Conservation (phyloP, 495 filamentous ascomycete species). For the Penicillium diatomitis region DNA sequence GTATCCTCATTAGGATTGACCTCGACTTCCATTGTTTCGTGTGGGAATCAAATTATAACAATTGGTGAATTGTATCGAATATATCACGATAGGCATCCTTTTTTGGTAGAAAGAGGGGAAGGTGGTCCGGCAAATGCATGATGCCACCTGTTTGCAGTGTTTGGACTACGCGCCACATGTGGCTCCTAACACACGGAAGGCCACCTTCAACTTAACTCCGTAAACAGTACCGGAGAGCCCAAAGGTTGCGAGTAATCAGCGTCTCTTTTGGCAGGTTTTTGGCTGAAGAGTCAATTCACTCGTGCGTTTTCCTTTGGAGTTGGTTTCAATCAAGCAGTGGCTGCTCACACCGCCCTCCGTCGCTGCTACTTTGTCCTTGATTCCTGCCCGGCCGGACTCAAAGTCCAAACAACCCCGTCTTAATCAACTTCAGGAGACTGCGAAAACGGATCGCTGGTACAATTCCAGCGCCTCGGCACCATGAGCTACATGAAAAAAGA, state of each 20-base stretch:
- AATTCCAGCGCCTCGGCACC: slow-evolving; percentile 30
- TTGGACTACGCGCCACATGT: slow-evolving; percentile 25
- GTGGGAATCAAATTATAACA: neutral
- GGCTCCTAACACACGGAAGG: slow-evolving; percentile 38
- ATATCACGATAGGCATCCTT: neutral
- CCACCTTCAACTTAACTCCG: slow-evolving; percentile 39
- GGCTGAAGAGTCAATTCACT: neutral
- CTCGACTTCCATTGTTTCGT: slow-evolving; percentile 65
- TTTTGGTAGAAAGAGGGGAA: neutral
- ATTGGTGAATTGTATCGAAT: neutral
- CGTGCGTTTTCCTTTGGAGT: slow-evolving; percentile 6
- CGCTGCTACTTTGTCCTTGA: slow-evolving; percentile 21
- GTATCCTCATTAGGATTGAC: slow-evolving; percentile 96
- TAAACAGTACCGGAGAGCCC: slow-evolving; percentile 19
- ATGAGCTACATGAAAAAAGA: slow-evolving; percentile 99
- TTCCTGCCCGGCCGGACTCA: slow-evolving; percentile 12
- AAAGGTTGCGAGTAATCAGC: slow-evolving; percentile 13
- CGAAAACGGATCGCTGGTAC: slow-evolving; percentile 25
- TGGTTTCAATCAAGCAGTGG: slow-evolving; percentile 20
- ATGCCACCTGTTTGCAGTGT: slow-evolving; percentile 41
- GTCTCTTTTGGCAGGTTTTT: slow-evolving; percentile 6
- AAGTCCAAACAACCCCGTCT: slow-evolving; percentile 15
- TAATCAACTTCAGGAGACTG: slow-evolving; percentile 11
- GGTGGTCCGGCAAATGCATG: slow-evolving; percentile 9
- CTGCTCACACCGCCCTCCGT: slow-evolving; percentile 24